Conservation (phyloP, 305 asterid genomes). For the Fraxinus dipetala region DNA sequence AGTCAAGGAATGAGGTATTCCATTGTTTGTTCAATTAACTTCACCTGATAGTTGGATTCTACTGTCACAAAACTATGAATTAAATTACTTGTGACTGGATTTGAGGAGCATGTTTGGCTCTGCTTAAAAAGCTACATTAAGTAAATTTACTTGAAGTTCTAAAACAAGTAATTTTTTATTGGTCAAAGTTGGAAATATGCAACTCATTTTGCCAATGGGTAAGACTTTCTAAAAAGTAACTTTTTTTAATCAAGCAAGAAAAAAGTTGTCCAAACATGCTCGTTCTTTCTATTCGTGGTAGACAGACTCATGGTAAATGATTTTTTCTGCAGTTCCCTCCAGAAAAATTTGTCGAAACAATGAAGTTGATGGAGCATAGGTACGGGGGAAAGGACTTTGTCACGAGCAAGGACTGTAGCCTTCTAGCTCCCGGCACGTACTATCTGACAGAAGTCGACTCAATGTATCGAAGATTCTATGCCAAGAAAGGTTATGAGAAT, state of each 20-base stretch:
- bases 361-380: constrained; percentile 95
- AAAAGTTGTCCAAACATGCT: neutral
- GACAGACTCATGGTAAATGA: neutral
- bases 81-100: neutral
- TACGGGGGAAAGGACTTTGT: constrained; percentile 82
- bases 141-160: neutral
- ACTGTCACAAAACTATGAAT: neutral
- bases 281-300: neutral
- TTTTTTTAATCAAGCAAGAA: neutral
- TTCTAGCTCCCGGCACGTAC: constrained; percentile 79
- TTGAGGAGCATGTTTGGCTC: neutral
- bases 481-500: constrained; percentile 59
- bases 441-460: constrained; percentile 95
- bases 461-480: constrained; percentile 78
- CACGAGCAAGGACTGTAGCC: constrained; percentile 83
- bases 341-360: constrained; percentile 66
- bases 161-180: neutral
- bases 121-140: neutral
- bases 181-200: neutral
- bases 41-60: neutral
- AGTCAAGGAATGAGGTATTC: constrained; percentile 79
- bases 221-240: neutral
- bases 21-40: neutral
- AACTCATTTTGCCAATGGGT: neutral
- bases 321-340: constrained; percentile 63